phyloP scores from a whole-genome alignment of 352 stramenopile species.

The Bremia lactucae region DNA sequence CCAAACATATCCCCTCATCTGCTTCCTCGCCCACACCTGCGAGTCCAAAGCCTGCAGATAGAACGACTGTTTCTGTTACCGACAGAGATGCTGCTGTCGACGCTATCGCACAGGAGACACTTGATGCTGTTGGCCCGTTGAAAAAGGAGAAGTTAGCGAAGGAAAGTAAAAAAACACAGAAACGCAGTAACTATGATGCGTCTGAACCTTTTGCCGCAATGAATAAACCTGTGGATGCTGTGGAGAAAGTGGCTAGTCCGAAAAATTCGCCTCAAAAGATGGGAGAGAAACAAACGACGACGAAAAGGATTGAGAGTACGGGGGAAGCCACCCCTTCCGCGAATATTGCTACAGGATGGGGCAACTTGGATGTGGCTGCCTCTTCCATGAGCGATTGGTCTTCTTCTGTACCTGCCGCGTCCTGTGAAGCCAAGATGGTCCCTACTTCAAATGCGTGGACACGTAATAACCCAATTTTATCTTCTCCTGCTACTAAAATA shows the following conservation, averaged over 20 bases:
- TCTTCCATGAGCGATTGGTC: conserved; percentile 55
- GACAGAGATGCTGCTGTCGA: conserved; percentile 5
- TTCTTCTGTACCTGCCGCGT: conserved; percentile 18
- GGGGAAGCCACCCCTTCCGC: conserved; percentile 20
- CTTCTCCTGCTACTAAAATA: conserved; percentile 16
- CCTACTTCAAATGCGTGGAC: conserved; percentile 58
- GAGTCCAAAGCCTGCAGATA: conserved; percentile 1
- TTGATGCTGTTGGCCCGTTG: conserved; percentile 26
- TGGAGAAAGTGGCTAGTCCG: conserved; percentile 24
- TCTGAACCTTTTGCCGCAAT: conserved; percentile 7
- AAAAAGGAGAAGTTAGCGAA: conserved; percentile 39
- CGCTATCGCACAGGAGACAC: conserved; percentile 5
- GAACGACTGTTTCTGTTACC: conserved; percentile 2
- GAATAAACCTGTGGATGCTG: conserved; percentile 14
- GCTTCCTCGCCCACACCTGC: conserved; percentile 6
- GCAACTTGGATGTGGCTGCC: conserved; percentile 52
- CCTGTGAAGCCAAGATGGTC: conserved; percentile 35
- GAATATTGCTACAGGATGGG: conserved; percentile 46
- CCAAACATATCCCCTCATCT: conserved; percentile 14
- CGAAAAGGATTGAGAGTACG: conserved; percentile 32
- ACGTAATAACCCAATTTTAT: conserved; percentile 47
- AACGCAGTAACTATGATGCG: conserved; percentile 8
- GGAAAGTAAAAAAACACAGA: conserved; percentile 29
- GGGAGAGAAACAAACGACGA: conserved; percentile 22
- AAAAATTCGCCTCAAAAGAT: conserved; percentile 26